Percentiles rank a stretch among this genome's conserved stretches.
Conservation (phyloP, 1,284 basidiomycete genomes). For the Pyrrhoderma lamaoense region DNA sequence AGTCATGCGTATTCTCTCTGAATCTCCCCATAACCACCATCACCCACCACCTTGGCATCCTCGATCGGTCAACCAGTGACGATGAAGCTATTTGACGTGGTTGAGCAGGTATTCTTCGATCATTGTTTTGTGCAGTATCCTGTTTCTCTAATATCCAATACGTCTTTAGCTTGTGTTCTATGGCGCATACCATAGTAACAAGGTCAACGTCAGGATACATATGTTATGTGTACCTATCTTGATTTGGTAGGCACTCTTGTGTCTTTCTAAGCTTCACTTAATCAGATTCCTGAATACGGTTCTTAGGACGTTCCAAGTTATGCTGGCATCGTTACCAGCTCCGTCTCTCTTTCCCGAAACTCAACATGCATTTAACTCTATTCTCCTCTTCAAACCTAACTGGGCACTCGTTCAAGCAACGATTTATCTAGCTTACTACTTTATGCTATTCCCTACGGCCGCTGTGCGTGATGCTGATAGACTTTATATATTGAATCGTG, state of each 20-base stretch:
- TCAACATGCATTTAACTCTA: slow-evolving; percentile 50
- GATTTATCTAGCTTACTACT: slow-evolving; percentile 66
- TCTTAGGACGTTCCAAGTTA: slow-evolving; percentile 57
- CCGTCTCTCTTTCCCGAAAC: slow-evolving; percentile 50
- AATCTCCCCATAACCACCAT: background rate
- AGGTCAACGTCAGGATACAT: slow-evolving; percentile 74
- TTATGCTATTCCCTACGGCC: slow-evolving; percentile 67
- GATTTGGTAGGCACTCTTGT: slow-evolving; percentile 62
- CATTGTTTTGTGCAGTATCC: too few species aligned
- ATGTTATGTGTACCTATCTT: slow-evolving; percentile 77
- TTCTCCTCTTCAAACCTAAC: slow-evolving; percentile 65
- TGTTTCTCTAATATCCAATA: background rate
- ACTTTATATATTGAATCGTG: background rate
- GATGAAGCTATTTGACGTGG: slow-evolving; percentile 43
- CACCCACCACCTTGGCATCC: background rate
- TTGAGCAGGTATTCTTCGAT: slow-evolving; percentile 55
- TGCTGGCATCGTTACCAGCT: slow-evolving; percentile 44
- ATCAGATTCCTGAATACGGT: too few species aligned
- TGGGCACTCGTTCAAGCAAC: slow-evolving; percentile 47
- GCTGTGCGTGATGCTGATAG: slow-evolving; percentile 48
- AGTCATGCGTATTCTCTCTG: background rate
- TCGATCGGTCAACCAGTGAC: background rate
- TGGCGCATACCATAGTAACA: slow-evolving; percentile 81
- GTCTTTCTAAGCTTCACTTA: slow-evolving; percentile 57
- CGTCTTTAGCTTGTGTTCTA: slow-evolving; percentile 73